Percentiles rank a stretch among this genome's conserved stretches.
phyloP scores from a whole-genome alignment of 345 rosid genomes.

The Excoecaria cochinchinensis region DNA sequence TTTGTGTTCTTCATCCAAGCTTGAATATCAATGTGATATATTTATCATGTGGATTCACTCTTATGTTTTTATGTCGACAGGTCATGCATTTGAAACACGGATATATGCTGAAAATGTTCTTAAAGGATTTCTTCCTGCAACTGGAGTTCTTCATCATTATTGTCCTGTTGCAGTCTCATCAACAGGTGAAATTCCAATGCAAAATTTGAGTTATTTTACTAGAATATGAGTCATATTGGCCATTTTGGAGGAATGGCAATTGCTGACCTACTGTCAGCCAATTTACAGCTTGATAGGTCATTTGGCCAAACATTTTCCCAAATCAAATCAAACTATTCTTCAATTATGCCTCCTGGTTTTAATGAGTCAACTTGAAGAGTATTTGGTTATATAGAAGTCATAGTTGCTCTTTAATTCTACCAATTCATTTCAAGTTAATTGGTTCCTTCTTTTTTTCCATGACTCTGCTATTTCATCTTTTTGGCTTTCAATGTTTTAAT shows the following conservation, averaged over 20 bases:
- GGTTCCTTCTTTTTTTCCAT: neutral
- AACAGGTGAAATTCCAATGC: conserved; percentile 48
- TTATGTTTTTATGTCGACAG: conserved; percentile 37
- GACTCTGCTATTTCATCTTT: neutral
- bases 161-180: conserved; percentile 63
- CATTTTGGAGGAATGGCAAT: conserved; percentile 1
- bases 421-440: neutral
- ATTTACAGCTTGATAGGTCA: conserved; percentile 4
- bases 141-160: conserved; percentile 89
- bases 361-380: neutral
- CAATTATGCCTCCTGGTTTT: conserved; percentile 1
- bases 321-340: conserved; percentile 8
- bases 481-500: conserved; percentile 18
- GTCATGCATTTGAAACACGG: conserved; percentile 95
- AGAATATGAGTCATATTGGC: neutral
- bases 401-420: conserved; percentile 11
- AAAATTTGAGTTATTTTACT: conserved; percentile 10
- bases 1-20: neutral
- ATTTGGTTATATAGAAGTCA: neutral
- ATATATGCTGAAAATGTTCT: conserved; percentile 95
- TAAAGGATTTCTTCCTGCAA: conserved; percentile 92
- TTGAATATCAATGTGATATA: neutral
- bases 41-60: neutral
- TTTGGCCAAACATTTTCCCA: conserved; percentile 8
- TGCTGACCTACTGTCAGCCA: neutral